These are phyloP conservation scores for Peronospora destructor DNA, from an alignment of 352 stramenopile species.

Conservation along the genomic window DNA sequence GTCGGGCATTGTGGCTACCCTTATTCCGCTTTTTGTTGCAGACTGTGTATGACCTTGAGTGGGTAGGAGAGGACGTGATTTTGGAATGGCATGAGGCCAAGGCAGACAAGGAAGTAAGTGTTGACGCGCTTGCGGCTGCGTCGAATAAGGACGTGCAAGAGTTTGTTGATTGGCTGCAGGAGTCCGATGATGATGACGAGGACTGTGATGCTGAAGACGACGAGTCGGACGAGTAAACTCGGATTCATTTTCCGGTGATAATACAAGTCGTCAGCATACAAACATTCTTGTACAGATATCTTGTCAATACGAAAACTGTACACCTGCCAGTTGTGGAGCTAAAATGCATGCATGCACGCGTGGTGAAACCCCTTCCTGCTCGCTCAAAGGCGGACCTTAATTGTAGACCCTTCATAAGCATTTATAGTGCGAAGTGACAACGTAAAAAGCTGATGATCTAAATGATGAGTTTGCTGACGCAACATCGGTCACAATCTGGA, in stretches of 20 bases:
- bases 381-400: too few species aligned
- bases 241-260: background rate
- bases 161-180: conserved; percentile 91
- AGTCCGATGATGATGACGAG: conserved; percentile 57
- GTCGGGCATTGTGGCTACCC: conserved; percentile 49
- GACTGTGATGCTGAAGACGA: conserved; percentile 35
- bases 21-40: conserved; percentile 92
- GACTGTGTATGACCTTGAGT: conserved; percentile 90
- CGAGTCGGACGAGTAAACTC: conserved; percentile 16
- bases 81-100: conserved; percentile 77
- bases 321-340: too few species aligned
- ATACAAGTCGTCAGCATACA: background rate
- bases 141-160: conserved; percentile 78
- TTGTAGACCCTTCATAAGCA: too few species aligned
- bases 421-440: background rate
- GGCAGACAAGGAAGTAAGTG: conserved; percentile 2
- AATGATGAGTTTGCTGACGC: too few species aligned
- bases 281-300: too few species aligned
- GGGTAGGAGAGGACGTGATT: conserved; percentile 90
- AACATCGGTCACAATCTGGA: too few species aligned
- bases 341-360: too few species aligned
- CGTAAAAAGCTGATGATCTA: too few species aligned
- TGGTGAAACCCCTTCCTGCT: too few species aligned
- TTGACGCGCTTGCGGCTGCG: conserved; percentile 29
- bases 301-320: background rate